Percentiles rank a stretch among this genome's conserved stretches.
phyloP scores from a whole-genome alignment of 1,139 yeast species.

The Suhomyces wounanorum region DNA sequence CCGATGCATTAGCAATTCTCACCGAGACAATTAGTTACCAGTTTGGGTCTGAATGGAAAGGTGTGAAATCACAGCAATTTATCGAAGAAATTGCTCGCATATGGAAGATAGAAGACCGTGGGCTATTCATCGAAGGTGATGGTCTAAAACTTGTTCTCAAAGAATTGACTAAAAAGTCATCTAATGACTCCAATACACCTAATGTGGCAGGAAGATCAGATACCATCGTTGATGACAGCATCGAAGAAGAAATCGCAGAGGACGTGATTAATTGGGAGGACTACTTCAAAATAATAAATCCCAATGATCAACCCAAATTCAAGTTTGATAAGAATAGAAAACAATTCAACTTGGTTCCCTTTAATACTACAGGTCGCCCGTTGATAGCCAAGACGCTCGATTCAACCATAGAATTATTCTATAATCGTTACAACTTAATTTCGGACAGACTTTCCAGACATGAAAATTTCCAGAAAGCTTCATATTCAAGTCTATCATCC shows the following conservation, averaged over 20 bases:
- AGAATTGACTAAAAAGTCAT: slow-evolving; percentile 41
- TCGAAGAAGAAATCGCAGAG: slow-evolving; percentile 18
- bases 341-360: slow-evolving; percentile 50
- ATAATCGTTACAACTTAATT: slow-evolving; percentile 56
- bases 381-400: slow-evolving; percentile 23
- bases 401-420: slow-evolving; percentile 31
- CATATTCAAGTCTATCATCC: slow-evolving; percentile 42
- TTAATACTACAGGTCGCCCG: slow-evolving; percentile 5
- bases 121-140: slow-evolving; percentile 77
- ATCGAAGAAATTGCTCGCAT: slow-evolving; percentile 76
- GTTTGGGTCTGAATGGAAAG: slow-evolving; percentile 88
- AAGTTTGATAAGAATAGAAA: slow-evolving; percentile 65
- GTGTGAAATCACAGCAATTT: slow-evolving; percentile 63
- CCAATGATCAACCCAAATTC: slow-evolving; percentile 66
- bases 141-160: slow-evolving; percentile 65
- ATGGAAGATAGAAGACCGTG: slow-evolving; percentile 91
- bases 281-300: slow-evolving; percentile 66
- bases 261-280: slow-evolving; percentile 63
- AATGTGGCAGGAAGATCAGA: slow-evolving; percentile 32
- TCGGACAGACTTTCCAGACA: slow-evolving; percentile 74
- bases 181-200: slow-evolving; percentile 7
- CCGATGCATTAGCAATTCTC: slow-evolving; percentile 74
- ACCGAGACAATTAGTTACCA: slow-evolving; percentile 72
- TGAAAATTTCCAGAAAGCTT: slow-evolving; percentile 64
- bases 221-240: slow-evolving; percentile 31